phyloP scores from a whole-genome alignment of 2,329 filamentous ascomycete species.

The Dactylellina cionopaga region DNA sequence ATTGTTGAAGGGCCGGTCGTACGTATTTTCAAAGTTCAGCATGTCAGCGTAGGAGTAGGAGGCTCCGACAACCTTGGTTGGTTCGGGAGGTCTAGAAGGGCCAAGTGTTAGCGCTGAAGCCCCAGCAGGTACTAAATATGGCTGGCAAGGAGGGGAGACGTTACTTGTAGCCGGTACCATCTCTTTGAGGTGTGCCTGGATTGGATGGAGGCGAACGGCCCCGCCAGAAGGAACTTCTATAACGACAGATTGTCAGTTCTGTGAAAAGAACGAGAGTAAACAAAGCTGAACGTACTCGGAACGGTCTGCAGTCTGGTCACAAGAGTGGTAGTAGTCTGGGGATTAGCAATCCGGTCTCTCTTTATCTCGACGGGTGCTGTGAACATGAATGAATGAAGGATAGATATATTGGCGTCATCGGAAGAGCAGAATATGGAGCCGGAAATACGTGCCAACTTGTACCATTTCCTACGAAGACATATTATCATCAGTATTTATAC shows the following conservation, averaged over 20 bases:
- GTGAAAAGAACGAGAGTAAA: too few species aligned
- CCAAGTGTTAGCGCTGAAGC: conserved; percentile 7
- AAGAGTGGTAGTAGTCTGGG: conserved; percentile 41
- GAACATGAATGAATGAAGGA: background rate
- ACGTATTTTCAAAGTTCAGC: conserved; percentile 85
- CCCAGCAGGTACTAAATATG: too few species aligned
- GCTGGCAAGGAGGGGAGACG: conserved; percentile 55
- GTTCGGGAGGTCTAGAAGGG: conserved; percentile 54
- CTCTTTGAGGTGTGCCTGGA: conserved; percentile 68
- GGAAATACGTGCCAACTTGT: conserved; percentile 85
- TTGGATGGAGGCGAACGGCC: conserved; percentile 63
- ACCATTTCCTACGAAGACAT: conserved; percentile 94
- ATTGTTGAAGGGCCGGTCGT: conserved; percentile 54
- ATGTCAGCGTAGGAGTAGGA: conserved; percentile 97
- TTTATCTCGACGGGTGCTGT: background rate
- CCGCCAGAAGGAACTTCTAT: conserved; percentile 78
- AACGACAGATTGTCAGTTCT: conserved; percentile 6
- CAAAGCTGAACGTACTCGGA: conserved; percentile 54
- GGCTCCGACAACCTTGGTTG: conserved; percentile 77
- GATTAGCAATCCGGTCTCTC: conserved; percentile 53
- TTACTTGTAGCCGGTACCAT: conserved; percentile 67
- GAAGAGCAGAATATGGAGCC: conserved; percentile 27
- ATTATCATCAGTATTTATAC: background rate
- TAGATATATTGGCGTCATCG: background rate
- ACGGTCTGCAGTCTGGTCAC: conserved; percentile 54